Evolutionary conservation across 164 flowering plant genomes (phyloP).

Genomic region (grape (Vitis vinifera)): ASM3070453v1 NC_081811.1:26743001-26743500

Average conservation of each 20-base stretch:
- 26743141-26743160: too few relatives aligned
- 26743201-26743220: too few relatives aligned
- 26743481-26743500: conserved; percentile 26
- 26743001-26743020: too few relatives aligned
- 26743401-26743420: not conserved
- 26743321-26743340: conserved; percentile 32
- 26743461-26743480: conserved; percentile 31
- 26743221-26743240: not conserved
- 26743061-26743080: too few relatives aligned
- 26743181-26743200: too few relatives aligned
- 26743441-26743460: conserved; percentile 27
- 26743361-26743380: conserved; percentile 25
- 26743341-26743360: conserved; percentile 16
- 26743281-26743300: conserved; percentile 23
- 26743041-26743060: too few relatives aligned
- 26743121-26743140: too few relatives aligned
- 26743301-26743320: conserved; percentile 50
- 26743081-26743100: too few relatives aligned
- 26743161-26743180: too few relatives aligned
- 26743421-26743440: not conserved
- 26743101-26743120: too few relatives aligned
- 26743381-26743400: conserved; percentile 10
- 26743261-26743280: not conserved
- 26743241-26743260: not conserved
- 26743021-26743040: too few relatives aligned